phyloP scores from a whole-genome alignment of 176 grass and related monocot genomes.

The Lolium perenne region DNA sequence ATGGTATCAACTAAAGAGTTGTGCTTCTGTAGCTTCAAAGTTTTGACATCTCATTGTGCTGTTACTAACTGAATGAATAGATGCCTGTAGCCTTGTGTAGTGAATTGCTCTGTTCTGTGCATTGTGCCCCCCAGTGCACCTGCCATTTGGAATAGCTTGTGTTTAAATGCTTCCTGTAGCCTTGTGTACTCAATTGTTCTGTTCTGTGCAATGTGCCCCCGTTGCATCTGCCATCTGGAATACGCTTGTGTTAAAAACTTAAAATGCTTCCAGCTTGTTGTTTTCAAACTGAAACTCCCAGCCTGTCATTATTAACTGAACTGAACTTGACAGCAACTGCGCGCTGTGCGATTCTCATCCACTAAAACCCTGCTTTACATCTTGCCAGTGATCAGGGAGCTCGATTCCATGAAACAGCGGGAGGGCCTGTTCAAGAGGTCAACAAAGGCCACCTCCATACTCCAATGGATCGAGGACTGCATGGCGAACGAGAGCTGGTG shows the following conservation, averaged over 20 bases:
- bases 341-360: background rate
- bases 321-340: background rate
- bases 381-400: slow-evolving; percentile 80
- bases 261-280: background rate
- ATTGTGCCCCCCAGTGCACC: background rate
- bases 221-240: too few species aligned
- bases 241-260: too few species aligned
- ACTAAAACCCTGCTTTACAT: background rate
- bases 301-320: slow-evolving; percentile 9
- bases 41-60: background rate
- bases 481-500: slow-evolving; percentile 78
- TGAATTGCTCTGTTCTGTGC: background rate
- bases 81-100: background rate
- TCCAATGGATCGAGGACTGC: slow-evolving; percentile 90
- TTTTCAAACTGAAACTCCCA: background rate
- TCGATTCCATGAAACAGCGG: slow-evolving; percentile 74
- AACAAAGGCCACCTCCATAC: slow-evolving; percentile 69
- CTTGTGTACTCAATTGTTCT: background rate
- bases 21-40: background rate
- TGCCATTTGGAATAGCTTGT: too few species aligned
- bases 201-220: background rate
- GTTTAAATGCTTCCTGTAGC: too few species aligned
- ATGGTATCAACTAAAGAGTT: background rate
- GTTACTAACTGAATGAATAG: background rate
- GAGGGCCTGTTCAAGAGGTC: slow-evolving; percentile 68